Evolutionary conservation across 2,329 filamentous ascomycete genomes (phyloP), one percentile per base, ranked within the genome.

Genomic region (Canariomyces notabilis): DNA sequence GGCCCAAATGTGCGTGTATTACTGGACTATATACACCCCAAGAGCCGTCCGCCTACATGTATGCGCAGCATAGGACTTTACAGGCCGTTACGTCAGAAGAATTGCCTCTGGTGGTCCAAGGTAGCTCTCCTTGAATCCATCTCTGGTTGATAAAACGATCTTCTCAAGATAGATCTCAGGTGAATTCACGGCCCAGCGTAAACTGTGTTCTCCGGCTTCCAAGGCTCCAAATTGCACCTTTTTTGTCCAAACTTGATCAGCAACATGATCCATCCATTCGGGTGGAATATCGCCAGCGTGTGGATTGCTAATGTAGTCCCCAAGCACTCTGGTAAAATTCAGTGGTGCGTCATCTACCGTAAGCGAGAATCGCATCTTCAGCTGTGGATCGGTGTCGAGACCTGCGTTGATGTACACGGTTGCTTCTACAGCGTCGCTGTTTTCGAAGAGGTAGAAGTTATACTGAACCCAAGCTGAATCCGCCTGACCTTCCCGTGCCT

Each of bases 301-400:
- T 37, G 66, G 67, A 20, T 70, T 64, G 6, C 65, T 67, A 3
- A 72, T 65, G 19, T 67, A 71, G 37, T 70, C 61, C 3, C 68
- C 62, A 1, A 71, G 57, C 8, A 67, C 55, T 5, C 61, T 58
- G 3, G 59, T 59, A 20, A 55, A 60, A 31, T 58, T 55, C 1
- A 54, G 58, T 21, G 68, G 57, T 3, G 64, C 61, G 19, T 69
- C 64, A 37, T 77, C 70, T 14, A 79, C 59, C 5, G 70, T 67
- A 2, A 77, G 61, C 4, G 75, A 71, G 51, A 75, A 79, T 5
- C 65, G 66, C 58, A 80, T 72, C 2, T 67, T 70, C 1, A 67
- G 64, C 18, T 64, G 61, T 1, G 76, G 75, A 45, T 76, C 69
- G 5, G 72, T 69, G 54, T 80, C 78, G 4, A 78, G 65, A 0